Evolutionary conservation across 768 basidiomycete species (phyloP), one percentile per base, ranked within the genome.

Genomic region (Pluteus cervinus): DNA sequence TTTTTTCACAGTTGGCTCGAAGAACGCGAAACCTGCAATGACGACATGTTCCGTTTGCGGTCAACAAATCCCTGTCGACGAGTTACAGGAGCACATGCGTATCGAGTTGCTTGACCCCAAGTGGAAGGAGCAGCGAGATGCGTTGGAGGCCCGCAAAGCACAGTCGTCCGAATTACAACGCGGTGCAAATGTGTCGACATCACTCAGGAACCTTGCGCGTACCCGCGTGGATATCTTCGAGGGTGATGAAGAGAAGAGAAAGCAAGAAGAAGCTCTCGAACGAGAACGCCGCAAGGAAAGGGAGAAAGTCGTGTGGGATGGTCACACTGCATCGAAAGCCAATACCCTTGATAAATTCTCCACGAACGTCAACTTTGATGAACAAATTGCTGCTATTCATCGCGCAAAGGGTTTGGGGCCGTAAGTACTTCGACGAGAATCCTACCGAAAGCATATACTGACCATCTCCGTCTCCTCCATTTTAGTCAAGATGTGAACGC

Each of bases 181-280:
- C 36, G 89, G 91, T 47, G 91, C 96, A 15, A 90, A 99, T 55
- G 91, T 98, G 35, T 85, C 89, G 12, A 82, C 87, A 0, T 94
- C 94, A 18, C 81, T 99, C 51, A 86, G 83, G 54, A 87, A 87
- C 45, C 81, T 99, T 41, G 94, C 96, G 15, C 78, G 84, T 40
- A 88, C 88, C n/a, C 87, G 94, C 68, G 87, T 90, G 45, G 94
- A 99, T 65, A 86, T 99, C 47, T 99, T 99, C 61, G 89, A 91
- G 51, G 83, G 77, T 36, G 94, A 94, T 53, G 94, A 97, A 53
- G 92, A 93, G 47, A 73, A 82, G 41, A 75, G 91, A 44, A 86
- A 81, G 61, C 73, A 71, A 32, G 86, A 92, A 50, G 93, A 96
- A 46, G 90, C 90, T 35, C 84, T 85, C 44, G 87, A 91, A 52